These are phyloP conservation scores for Globisporangium takayamanum DNA, from an alignment of 352 stramenopile species.

Conservation along the genomic window DNA sequence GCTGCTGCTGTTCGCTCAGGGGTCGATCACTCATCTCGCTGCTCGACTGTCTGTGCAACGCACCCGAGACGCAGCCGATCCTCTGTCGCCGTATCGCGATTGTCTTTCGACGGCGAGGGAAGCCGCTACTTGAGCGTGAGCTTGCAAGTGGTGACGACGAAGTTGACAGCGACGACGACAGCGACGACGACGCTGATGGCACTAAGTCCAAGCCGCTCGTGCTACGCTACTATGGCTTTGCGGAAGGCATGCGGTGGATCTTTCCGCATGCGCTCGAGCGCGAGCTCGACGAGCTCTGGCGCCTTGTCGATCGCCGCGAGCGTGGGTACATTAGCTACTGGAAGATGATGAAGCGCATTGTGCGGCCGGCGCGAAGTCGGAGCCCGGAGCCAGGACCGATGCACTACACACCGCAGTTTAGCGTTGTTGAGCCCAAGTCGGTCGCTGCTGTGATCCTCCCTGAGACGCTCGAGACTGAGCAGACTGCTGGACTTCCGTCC, in stretches of 20 bases:
- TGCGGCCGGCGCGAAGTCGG: slow-evolving; percentile 21
- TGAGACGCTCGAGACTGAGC: slow-evolving; percentile 19
- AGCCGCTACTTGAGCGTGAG: slow-evolving; percentile 9
- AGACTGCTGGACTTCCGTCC: slow-evolving; percentile 30
- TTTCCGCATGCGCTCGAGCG: slow-evolving; percentile 45
- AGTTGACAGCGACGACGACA: background rate
- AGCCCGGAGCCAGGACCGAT: slow-evolving; percentile 64
- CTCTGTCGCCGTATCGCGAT: slow-evolving; percentile 44
- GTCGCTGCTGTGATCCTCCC: slow-evolving; percentile 46
- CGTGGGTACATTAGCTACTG: slow-evolving; percentile 15
- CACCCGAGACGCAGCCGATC: slow-evolving; percentile 41
- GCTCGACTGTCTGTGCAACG: slow-evolving; percentile 44
- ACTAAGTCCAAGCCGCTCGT: slow-evolving; percentile 1
- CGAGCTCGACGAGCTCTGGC: slow-evolving; percentile 59
- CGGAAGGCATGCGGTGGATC: slow-evolving; percentile 34
- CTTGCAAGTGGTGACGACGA: background rate
- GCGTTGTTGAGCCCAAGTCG: slow-evolving; percentile 30
- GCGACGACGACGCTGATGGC: background rate
- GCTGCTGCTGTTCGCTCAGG: slow-evolving; percentile 12
- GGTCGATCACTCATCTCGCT: slow-evolving; percentile 34
- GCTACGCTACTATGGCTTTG: slow-evolving; percentile 30
- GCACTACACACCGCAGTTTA: slow-evolving; percentile 57
- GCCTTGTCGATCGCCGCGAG: slow-evolving; percentile 15
- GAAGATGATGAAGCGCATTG: slow-evolving; percentile 16
- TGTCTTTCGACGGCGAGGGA: slow-evolving; percentile 38